Evolutionary conservation across 257 asterid species (phyloP).

Genomic region (Orobanche coerulescens): DNA sequence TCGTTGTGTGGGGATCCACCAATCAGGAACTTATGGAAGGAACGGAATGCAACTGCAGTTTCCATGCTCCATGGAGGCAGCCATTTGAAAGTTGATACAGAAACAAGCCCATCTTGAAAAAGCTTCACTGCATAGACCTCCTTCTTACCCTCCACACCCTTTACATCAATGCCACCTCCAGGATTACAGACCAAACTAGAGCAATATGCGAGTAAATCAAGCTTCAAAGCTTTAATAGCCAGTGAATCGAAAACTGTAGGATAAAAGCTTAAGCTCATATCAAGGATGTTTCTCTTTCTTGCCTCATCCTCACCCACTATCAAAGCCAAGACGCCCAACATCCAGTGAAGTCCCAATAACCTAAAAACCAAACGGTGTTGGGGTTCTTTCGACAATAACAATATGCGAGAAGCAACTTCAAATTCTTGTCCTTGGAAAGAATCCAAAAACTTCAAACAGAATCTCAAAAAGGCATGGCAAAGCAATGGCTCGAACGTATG

Average conservation of each 20-base stretch:
- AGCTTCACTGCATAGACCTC: conserved; percentile 49
- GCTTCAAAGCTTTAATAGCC: conserved; percentile 81
- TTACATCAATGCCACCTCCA: conserved; percentile 34
- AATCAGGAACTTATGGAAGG: conserved; percentile 72
- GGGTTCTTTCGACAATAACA: conserved; percentile 61
- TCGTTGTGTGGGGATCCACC: conserved; percentile 58
- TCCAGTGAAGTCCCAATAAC: conserved; percentile 79
- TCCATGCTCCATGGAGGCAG: conserved; percentile 93
- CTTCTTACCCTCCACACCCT: conserved; percentile 27
- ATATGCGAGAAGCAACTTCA: conserved; percentile 55
- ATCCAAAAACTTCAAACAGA: conserved; percentile 47
- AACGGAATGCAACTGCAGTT: conserved; percentile 82
- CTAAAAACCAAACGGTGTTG: conserved; percentile 60
- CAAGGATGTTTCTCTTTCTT: conserved; percentile 42
- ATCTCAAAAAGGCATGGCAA: conserved; percentile 67
- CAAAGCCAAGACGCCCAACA: conserved; percentile 53
- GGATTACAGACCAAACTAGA: conserved; percentile 36
- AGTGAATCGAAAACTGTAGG: conserved; percentile 73
- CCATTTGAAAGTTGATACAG: conserved; percentile 85
- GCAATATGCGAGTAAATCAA: conserved; percentile 71
- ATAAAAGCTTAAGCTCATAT: conserved; percentile 66
- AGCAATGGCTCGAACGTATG: conserved; percentile 75
- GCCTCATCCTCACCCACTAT: conserved; percentile 40
- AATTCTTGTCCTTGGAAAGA: conserved; percentile 68
- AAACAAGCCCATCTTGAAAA: conserved; percentile 71